These are phyloP conservation scores for Candida sithepensis DNA, from an alignment of 805 yeast species.

Conservation along the genomic window DNA sequence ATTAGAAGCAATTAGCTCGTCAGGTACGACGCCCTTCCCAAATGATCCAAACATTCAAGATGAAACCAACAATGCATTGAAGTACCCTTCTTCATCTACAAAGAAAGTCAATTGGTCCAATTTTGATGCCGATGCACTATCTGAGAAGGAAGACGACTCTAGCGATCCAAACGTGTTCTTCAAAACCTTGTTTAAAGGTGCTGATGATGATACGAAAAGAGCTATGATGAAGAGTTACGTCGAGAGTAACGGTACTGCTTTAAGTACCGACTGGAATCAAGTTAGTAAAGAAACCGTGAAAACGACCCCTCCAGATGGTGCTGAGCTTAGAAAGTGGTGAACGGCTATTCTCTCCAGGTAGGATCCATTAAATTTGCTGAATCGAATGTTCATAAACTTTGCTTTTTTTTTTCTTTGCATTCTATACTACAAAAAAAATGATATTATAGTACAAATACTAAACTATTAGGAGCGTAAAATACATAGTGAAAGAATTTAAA, in stretches of 20 bases:
- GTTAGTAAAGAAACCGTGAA: conserved; percentile 65
- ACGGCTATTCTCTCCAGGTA: not conserved
- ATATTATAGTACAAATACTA: not conserved
- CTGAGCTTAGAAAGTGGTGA: conserved; percentile 55
- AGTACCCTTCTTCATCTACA: conserved; percentile 64
- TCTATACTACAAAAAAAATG: not conserved
- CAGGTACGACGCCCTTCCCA: conserved; percentile 2
- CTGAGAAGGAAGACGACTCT: conserved; percentile 41
- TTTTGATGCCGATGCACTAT: conserved; percentile 30
- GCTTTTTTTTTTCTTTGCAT: too few species aligned
- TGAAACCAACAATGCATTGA: conserved; percentile 8
- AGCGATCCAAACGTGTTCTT: conserved; percentile 60
- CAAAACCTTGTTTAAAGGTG: conserved; percentile 64
- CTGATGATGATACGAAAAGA: conserved; percentile 81
- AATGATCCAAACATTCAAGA: not conserved
- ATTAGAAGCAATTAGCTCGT: conserved; percentile 34
- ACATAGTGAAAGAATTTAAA: conserved; percentile 1
- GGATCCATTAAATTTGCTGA: too few species aligned
- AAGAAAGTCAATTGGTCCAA: conserved; percentile 69
- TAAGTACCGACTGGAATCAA: conserved; percentile 92
- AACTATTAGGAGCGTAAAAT: not conserved
- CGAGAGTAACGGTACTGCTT: conserved; percentile 92
- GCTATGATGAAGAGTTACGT: conserved; percentile 97
- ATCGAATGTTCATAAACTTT: too few species aligned
- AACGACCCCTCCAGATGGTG: conserved; percentile 72